Conservation (phyloP, 1,284 basidiomycete genomes). For the Ceratobasidium sp. region DNA sequence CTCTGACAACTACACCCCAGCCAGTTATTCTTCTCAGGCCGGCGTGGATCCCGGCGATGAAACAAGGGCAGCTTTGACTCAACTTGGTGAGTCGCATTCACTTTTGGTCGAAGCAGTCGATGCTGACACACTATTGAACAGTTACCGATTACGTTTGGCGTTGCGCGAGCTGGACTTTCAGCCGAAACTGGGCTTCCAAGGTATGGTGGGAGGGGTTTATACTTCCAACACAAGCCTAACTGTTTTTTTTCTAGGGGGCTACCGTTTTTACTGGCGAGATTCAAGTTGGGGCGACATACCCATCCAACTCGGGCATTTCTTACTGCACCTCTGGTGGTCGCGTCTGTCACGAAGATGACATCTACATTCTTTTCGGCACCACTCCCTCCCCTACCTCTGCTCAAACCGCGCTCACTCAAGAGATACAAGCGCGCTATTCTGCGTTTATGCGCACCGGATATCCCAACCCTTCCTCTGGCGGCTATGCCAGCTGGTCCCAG, state of each 20-base stretch:
- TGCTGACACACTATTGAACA: neutral
- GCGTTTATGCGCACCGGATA: conserved; percentile 67
- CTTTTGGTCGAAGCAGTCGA: neutral
- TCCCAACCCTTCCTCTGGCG: conserved; percentile 57
- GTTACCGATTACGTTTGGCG: conserved; percentile 43
- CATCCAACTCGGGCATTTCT: conserved; percentile 61
- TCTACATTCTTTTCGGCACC: conserved; percentile 76
- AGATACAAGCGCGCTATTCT: conserved; percentile 71
- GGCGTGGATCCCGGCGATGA: conserved; percentile 41
- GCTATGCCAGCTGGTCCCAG: conserved; percentile 57
- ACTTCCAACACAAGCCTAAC: neutral
- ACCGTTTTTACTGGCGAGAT: conserved; percentile 73
- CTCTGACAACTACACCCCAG: conserved; percentile 60
- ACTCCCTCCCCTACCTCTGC: conserved; percentile 60
- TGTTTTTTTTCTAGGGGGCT: conserved; percentile 55
- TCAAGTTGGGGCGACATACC: conserved; percentile 70
- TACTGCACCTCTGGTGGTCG: conserved; percentile 61
- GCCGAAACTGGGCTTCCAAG: conserved; percentile 63
- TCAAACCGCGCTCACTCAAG: conserved; percentile 63
- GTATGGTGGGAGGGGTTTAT: neutral
- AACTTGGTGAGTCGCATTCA: conserved; percentile 51
- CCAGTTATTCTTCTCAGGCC: conserved; percentile 43
- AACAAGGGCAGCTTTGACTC: conserved; percentile 60
- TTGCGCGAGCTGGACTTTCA: conserved; percentile 74
- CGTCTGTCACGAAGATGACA: conserved; percentile 78